Percentiles rank a stretch among this genome's conserved stretches.
These are phyloP conservation scores for Luffa acutangula DNA, from an alignment of 306 rosid genomes.

Conservation along the genomic window DNA sequence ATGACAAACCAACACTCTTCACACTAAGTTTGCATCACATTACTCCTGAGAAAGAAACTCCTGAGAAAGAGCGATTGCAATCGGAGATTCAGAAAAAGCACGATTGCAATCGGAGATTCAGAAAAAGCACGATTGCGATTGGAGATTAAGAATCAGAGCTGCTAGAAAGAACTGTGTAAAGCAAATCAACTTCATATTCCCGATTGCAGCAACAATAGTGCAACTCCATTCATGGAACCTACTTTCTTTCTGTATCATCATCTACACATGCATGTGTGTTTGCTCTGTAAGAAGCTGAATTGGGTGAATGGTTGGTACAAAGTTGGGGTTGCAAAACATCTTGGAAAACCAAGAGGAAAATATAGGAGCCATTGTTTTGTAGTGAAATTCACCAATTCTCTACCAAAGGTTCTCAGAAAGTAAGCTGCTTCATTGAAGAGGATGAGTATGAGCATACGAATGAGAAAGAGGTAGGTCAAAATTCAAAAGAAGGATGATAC, in stretches of 20 bases:
- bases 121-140: background rate
- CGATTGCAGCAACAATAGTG: background rate
- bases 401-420: background rate
- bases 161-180: background rate
- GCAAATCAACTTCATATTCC: background rate
- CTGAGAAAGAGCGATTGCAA: background rate
- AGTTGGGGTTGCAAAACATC: background rate
- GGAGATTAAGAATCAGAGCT: background rate
- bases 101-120: background rate
- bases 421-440: background rate
- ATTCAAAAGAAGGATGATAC: background rate
- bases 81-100: background rate
- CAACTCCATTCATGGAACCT: background rate
- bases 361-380: background rate
- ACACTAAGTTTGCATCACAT: background rate
- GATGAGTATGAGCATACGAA: background rate
- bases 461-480: background rate
- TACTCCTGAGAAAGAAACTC: background rate
- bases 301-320: background rate
- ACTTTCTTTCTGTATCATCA: background rate
- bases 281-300: background rate
- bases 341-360: background rate
- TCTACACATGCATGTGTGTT: background rate
- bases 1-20: background rate
- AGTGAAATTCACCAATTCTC: background rate